These are phyloP conservation scores for Mollisia scopiformis DNA, from an alignment of 2,329 filamentous ascomycete genomes.

Conservation along the genomic window DNA sequence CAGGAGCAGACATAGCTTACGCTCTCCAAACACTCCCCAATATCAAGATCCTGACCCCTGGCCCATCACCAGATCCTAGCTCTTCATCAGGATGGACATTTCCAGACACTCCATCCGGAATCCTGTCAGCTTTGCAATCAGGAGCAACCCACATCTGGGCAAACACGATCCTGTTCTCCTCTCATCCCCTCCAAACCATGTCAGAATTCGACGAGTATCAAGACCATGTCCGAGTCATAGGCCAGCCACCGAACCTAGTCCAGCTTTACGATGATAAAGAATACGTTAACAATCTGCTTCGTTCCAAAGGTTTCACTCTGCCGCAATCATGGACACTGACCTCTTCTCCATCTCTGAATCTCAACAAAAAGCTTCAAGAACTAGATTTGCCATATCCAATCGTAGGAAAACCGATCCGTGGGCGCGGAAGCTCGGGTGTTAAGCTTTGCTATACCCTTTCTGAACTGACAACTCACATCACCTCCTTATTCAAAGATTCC, in stretches of 20 bases:
- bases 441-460: conserved; percentile 43
- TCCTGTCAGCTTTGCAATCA: conserved; percentile 42
- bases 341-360: background rate
- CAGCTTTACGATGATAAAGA: conserved; percentile 55
- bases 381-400: conserved; percentile 40
- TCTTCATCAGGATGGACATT: conserved; percentile 44
- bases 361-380: background rate
- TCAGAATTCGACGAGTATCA: conserved; percentile 35
- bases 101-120: conserved; percentile 46
- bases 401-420: conserved; percentile 51
- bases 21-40: conserved; percentile 37
- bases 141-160: conserved; percentile 52
- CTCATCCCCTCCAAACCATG: conserved; percentile 50
- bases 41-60: conserved; percentile 39
- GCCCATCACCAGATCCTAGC: conserved; percentile 33
- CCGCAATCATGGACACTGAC: conserved; percentile 40
- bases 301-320: conserved; percentile 41
- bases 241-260: conserved; percentile 49
- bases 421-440: conserved; percentile 52
- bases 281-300: conserved; percentile 48
- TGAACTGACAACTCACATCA: conserved; percentile 40
- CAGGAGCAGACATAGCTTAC: conserved; percentile 51
- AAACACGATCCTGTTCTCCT: conserved; percentile 52
- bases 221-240: conserved; percentile 42
- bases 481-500: conserved; percentile 40